Evolutionary conservation across 257 asterid species (phyloP).

Genomic region (Thymus quinquecostatus): DNA sequence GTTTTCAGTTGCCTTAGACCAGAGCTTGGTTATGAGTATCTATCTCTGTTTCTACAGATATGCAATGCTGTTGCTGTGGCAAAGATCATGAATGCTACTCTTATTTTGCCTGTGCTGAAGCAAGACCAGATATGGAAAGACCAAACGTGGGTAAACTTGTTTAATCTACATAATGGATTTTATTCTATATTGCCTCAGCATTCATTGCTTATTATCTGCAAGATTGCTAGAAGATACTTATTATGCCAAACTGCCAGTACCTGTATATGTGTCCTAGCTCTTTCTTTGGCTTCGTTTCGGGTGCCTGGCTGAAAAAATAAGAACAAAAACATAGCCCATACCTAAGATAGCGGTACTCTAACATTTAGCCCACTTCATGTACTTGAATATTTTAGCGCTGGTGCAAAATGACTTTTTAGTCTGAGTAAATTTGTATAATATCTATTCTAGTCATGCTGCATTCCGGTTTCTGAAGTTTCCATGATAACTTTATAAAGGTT

Average conservation of each 20-base stretch:
- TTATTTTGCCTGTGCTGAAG: constrained; percentile 94
- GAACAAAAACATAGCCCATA: no score
- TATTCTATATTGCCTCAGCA: constrained; percentile 17
- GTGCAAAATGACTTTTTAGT: constrained; percentile 12
- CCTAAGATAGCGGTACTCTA: no score
- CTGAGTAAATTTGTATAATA: not conserved
- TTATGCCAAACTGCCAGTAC: constrained; percentile 1
- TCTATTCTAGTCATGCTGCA: constrained; percentile 17
- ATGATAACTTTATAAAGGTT: constrained; percentile 10
- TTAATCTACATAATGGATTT: constrained; percentile 14
- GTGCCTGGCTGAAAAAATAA: not conserved
- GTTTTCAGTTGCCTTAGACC: constrained; percentile 15
- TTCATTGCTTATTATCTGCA: not conserved
- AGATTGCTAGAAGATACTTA: constrained; percentile 7
- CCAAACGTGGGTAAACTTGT: constrained; percentile 82
- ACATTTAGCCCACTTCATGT: not conserved
- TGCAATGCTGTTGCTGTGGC: constrained; percentile 99
- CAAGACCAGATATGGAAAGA: constrained; percentile 99
- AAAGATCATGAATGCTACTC: constrained; percentile 94
- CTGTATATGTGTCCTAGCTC: not conserved
- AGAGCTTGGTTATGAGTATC: constrained; percentile 19
- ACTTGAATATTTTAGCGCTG: constrained; percentile 13
- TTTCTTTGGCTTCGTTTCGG: constrained; percentile 6
- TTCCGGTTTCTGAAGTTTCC: not conserved
- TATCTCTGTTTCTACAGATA: constrained; percentile 57